A percentile compares a stretch with the other conserved stretches of the same genome.
Conservation (phyloP, 1,284 basidiomycete genomes). For the Irpex lacteus region DNA sequence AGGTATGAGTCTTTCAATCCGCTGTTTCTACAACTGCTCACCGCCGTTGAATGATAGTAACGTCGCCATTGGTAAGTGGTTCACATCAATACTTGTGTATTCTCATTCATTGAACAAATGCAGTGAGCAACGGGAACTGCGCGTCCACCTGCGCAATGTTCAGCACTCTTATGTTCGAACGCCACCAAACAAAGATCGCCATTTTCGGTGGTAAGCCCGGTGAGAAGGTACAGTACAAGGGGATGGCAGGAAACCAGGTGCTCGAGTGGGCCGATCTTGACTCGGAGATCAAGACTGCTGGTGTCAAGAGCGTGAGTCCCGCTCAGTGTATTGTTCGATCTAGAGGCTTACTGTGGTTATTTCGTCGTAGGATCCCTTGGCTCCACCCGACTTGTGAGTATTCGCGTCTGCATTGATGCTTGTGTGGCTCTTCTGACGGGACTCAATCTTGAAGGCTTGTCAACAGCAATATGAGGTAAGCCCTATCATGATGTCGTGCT, state of each 20-base stretch:
- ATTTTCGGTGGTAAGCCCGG: slow-evolving; percentile 61
- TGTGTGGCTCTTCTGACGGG: neutral
- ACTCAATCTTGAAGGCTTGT: slow-evolving; percentile 38
- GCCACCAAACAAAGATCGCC: slow-evolving; percentile 51
- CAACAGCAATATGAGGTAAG: slow-evolving; percentile 45
- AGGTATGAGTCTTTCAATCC: slow-evolving; percentile 32
- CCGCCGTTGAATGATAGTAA: slow-evolving; percentile 33
- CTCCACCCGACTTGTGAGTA: slow-evolving; percentile 57
- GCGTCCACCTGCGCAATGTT: slow-evolving; percentile 69
- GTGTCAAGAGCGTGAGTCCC: slow-evolving; percentile 46
- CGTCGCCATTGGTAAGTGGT: slow-evolving; percentile 46
- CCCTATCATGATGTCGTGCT: too few relatives aligned
- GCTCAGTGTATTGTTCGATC: neutral
- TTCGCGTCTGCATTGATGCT: neutral
- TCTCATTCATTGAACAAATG: neutral
- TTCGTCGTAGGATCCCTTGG: slow-evolving; percentile 48
- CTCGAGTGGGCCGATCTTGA: slow-evolving; percentile 63
- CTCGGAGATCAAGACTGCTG: slow-evolving; percentile 62
- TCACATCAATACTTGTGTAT: too few relatives aligned
- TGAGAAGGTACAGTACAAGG: slow-evolving; percentile 53
- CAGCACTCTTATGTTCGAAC: slow-evolving; percentile 60
- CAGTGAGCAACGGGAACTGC: slow-evolving; percentile 49
- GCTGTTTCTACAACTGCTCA: neutral
- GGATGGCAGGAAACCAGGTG: slow-evolving; percentile 67
- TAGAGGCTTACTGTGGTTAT: neutral